phyloP scores from a whole-genome alignment of 129 eudicot species.

The Lactuca saligna region DNA sequence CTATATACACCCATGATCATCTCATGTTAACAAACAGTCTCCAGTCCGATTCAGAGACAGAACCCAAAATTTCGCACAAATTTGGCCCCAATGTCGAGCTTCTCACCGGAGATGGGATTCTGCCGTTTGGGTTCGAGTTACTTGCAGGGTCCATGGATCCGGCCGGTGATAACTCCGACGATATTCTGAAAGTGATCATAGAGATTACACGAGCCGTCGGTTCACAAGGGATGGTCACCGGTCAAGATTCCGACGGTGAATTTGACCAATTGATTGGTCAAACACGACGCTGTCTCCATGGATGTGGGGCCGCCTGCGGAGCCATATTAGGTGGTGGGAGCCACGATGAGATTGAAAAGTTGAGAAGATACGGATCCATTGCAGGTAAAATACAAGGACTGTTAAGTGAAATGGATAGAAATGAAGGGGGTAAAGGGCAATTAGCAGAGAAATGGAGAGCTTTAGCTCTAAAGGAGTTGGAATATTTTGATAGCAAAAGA shows the following conservation, averaged over 20 bases:
- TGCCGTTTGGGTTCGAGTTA: constrained; percentile 64
- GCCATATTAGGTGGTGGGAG: constrained; percentile 70
- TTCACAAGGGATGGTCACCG: constrained; percentile 40
- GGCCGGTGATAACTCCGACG: constrained; percentile 20
- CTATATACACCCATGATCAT: constrained; percentile 43
- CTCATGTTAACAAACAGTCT: constrained; percentile 28
- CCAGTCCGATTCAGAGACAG: no score
- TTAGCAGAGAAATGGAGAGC: constrained; percentile 31
- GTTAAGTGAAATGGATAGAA: constrained; percentile 16
- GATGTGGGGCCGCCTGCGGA: constrained; percentile 65
- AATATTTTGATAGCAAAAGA: constrained; percentile 25
- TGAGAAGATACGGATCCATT: constrained; percentile 52
- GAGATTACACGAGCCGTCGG: constrained; percentile 55
- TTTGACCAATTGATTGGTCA: constrained; percentile 5
- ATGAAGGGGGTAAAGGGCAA: constrained; percentile 13
- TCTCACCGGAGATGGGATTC: constrained; percentile 51
- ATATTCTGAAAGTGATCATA: constrained; percentile 41
- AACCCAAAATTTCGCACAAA: constrained; percentile 6
- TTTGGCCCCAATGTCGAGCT: constrained; percentile 56
- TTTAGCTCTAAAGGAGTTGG: constrained; percentile 50
- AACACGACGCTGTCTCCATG: constrained; percentile 42
- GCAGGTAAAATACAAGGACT: constrained; percentile 50
- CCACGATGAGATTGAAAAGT: constrained; percentile 50
- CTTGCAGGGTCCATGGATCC: constrained; percentile 34
- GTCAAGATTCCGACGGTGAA: constrained; percentile 20